phyloP scores from a whole-genome alignment of 371 early-diverging fungal species.

The Batrachochytrium dendrobatidis region DNA sequence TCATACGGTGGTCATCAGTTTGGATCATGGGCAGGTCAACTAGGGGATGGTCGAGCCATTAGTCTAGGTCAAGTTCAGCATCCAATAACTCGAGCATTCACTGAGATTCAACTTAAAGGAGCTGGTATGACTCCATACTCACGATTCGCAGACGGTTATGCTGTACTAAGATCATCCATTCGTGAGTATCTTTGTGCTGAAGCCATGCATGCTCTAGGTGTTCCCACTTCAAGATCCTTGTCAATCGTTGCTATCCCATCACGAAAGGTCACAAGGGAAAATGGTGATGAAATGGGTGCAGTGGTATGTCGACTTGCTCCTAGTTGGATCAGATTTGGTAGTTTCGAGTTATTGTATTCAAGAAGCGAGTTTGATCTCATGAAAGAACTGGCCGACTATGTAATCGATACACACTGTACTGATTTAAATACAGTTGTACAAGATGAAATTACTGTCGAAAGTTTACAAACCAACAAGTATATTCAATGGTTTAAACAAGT shows the following conservation, averaged over 20 bases:
- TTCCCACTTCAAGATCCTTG: conserved; percentile 79
- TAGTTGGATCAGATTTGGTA: conserved; percentile 84
- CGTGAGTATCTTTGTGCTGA: conserved; percentile 84
- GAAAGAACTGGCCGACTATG: conserved; percentile 66
- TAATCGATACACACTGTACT: conserved; percentile 33
- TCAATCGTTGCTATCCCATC: conserved; percentile 42
- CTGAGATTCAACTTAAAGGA: conserved; percentile 17
- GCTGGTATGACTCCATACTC: conserved; percentile 86
- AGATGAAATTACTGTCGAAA: conserved; percentile 18
- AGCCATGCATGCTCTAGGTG: conserved; percentile 61
- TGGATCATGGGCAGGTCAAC: conserved; percentile 52
- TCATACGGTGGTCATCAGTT: conserved; percentile 90
- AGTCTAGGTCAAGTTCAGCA: conserved; percentile 52
- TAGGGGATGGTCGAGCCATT: conserved; percentile 89
- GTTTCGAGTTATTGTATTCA: conserved; percentile 56
- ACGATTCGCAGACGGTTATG: conserved; percentile 83
- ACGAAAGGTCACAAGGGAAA: not conserved
- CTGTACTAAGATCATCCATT: conserved; percentile 58
- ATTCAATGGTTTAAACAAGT: conserved; percentile 54
- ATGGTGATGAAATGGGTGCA: conserved; percentile 57
- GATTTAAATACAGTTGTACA: conserved; percentile 20
- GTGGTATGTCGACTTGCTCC: conserved; percentile 73
- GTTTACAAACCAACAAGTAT: conserved; percentile 41
- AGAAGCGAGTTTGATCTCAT: conserved; percentile 32
- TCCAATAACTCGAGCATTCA: not conserved